Conservation (phyloP, 148 eudicot genomes). For the Drosera capensis region DNA sequence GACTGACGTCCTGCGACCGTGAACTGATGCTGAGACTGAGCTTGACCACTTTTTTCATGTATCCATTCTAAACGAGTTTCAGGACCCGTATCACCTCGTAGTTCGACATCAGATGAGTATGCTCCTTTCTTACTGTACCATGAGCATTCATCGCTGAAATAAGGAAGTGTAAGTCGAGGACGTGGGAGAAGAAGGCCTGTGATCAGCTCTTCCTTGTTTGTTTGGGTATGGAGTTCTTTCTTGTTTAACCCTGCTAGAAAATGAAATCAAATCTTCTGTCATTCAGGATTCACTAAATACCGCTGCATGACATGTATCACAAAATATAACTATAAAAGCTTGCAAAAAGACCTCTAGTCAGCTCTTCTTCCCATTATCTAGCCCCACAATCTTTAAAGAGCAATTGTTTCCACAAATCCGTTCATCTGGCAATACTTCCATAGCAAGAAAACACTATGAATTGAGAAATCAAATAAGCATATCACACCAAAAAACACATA, state of each 20-base stretch:
- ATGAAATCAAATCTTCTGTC: neutral
- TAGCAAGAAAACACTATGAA: too few species aligned
- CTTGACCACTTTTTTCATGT: constrained; percentile 18
- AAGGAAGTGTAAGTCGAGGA: constrained; percentile 23
- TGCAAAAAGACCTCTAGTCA: neutral
- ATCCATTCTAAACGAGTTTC: constrained; percentile 18
- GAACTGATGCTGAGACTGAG: constrained; percentile 11
- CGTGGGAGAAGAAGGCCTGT: constrained; percentile 50
- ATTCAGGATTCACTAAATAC: neutral
- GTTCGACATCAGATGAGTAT: constrained; percentile 14
- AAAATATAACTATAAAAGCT: neutral
- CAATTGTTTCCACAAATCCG: too few species aligned
- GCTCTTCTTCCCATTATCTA: neutral
- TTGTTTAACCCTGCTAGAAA: constrained; percentile 57
- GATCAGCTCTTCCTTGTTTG: constrained; percentile 69
- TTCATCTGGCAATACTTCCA: too few species aligned
- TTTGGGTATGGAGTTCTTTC: too few species aligned
- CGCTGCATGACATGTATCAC: too few species aligned
- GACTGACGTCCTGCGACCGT: constrained; percentile 12
- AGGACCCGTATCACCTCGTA: constrained; percentile 15
- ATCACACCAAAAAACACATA: too few species aligned
- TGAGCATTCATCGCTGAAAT: constrained; percentile 16
- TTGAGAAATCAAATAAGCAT: too few species aligned
- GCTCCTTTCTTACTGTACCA: constrained; percentile 16
- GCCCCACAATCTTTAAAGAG: neutral